These are phyloP conservation scores for Phyllosticta capitalensis DNA, from an alignment of 2,329 filamentous ascomycete species.

Conservation along the genomic window DNA sequence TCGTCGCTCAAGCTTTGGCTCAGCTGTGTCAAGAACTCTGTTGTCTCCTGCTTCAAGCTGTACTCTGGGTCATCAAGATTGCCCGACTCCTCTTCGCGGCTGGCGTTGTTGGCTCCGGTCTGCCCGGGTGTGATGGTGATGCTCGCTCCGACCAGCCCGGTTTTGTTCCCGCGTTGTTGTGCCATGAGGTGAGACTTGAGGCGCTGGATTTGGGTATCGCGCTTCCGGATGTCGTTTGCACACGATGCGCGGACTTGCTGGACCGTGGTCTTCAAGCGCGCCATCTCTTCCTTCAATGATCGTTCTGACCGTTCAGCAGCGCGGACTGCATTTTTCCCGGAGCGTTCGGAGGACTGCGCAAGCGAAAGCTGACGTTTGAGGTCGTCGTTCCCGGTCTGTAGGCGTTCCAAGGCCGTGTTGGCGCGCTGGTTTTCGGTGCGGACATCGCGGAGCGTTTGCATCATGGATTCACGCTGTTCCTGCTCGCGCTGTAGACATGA, in stretches of 20 bases:
- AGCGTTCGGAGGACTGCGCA: conserved; percentile 60
- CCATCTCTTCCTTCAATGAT: conserved; percentile 74
- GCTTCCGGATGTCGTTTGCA: conserved; percentile 80
- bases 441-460: conserved; percentile 64
- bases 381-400: conserved; percentile 47
- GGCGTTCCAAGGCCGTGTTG: conserved; percentile 54
- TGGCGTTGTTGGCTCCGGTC: conserved; percentile 19
- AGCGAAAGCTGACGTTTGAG: conserved; percentile 47
- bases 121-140: conserved; percentile 36
- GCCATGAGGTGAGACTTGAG: conserved; percentile 81
- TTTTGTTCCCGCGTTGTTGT: conserved; percentile 40
- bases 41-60: conserved; percentile 76
- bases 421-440: conserved; percentile 68
- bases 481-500: conserved; percentile 62
- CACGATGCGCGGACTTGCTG: conserved; percentile 79
- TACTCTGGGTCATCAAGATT: conserved; percentile 49
- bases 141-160: conserved; percentile 37
- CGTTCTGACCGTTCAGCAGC: conserved; percentile 65
- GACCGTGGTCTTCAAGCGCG: conserved; percentile 67
- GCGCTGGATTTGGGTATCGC: conserved; percentile 79
- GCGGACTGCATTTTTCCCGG: conserved; percentile 59
- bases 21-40: conserved; percentile 77
- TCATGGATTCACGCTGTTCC: conserved; percentile 75
- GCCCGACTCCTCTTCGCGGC: conserved; percentile 43
- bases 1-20: conserved; percentile 81